phyloP scores from a whole-genome alignment of 2,329 filamentous ascomycete genomes.

The Incumbomyces lentus region DNA sequence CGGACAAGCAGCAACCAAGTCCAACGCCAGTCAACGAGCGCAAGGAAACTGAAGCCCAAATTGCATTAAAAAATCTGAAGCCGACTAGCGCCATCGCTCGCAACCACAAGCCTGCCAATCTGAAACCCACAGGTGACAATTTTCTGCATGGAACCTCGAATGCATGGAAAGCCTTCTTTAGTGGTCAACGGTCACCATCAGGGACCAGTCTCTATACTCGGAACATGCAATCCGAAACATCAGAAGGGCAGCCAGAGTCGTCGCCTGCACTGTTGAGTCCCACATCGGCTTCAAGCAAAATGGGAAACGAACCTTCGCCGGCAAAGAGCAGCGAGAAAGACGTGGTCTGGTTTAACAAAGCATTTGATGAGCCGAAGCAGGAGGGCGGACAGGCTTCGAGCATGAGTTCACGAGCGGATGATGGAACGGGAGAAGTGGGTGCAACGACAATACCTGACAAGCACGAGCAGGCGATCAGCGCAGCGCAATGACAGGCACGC shows the following conservation, averaged over 20 bases:
- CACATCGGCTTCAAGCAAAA: not conserved
- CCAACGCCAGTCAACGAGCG: not conserved
- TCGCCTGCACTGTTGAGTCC: slow-evolving; percentile 1
- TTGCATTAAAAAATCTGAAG: not conserved
- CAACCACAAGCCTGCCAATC: not conserved
- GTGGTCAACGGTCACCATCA: not conserved
- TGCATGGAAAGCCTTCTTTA: slow-evolving; percentile 4
- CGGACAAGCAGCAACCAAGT: not conserved
- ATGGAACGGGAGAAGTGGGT: not conserved
- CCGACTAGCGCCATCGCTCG: not conserved
- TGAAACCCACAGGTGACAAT: not conserved
- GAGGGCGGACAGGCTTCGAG: not conserved
- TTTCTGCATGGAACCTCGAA: not conserved
- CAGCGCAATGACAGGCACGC: no score
- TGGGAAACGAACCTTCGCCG: no score
- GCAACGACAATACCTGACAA: no score
- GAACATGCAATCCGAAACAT: not conserved
- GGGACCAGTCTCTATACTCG: not conserved
- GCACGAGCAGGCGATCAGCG: no score
- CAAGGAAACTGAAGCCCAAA: not conserved
- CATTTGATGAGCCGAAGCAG: not conserved
- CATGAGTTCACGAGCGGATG: not conserved
- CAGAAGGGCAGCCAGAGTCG: not conserved
- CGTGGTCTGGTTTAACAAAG: slow-evolving; percentile 5
- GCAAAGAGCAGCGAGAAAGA: not conserved